These are phyloP conservation scores for Musa balbisiana DNA, from an alignment of 202 grass and related monocot genomes.

Conservation along the genomic window DNA sequence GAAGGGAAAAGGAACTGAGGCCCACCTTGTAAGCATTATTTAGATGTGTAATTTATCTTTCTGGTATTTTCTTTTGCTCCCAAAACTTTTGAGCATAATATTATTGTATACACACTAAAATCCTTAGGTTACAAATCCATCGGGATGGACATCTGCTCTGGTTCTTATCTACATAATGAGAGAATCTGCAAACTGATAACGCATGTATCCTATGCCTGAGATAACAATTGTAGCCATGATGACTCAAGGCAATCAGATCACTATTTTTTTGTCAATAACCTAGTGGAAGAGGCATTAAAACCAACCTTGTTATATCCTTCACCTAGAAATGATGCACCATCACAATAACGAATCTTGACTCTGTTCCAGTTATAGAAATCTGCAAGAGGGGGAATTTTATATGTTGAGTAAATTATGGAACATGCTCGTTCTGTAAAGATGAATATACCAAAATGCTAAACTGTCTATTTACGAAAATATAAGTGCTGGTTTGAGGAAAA, in stretches of 20 bases:
- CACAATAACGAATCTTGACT: conserved; percentile 45
- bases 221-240: not conserved
- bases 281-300: not conserved
- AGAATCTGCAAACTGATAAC: not conserved
- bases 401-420: not conserved
- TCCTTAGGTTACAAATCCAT: too few relatives aligned
- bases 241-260: not conserved
- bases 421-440: not conserved
- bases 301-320: conserved; percentile 44
- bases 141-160: too few relatives aligned
- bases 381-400: not conserved
- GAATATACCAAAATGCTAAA: not conserved
- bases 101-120: too few relatives aligned
- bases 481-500: not conserved
- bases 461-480: not conserved
- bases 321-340: conserved; percentile 44
- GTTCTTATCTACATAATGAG: not conserved
- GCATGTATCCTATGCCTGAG: not conserved
- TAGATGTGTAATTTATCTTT: too few relatives aligned
- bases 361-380: conserved; percentile 96
- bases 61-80: too few relatives aligned
- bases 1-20: too few relatives aligned
- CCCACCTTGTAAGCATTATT: too few relatives aligned
- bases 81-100: too few relatives aligned
- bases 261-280: not conserved